Base-by-base conservation (phyloP, 768 basidiomycete genomes). In the Phlebiopsis gigantea region DNA sequence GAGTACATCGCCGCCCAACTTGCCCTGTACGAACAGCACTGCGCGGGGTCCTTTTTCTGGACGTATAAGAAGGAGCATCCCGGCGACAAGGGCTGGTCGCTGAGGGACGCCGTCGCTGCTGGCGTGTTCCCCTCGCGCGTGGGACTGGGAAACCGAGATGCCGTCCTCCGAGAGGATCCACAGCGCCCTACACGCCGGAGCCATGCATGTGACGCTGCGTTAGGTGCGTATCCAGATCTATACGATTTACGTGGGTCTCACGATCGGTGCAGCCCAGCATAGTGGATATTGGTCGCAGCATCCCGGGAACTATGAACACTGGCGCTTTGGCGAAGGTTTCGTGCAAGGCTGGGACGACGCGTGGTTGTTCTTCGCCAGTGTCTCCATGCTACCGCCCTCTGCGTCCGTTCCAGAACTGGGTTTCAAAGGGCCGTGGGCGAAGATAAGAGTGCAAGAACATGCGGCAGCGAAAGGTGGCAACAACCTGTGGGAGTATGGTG, bases 1-100 rank as follows among this genome's bases (percentile, higher is more conserved):
- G 71, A 67, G 14, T 93, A 81, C 57, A 74, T 87, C 4, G 66
- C 74, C 17, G 85, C 89, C 3, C 83, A 93, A 67, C 69, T 91
- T 47, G 77, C 75, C 19, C 62, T 88, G 39, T 92, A 80, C 58
- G 88, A 90, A 56, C 67, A 70, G 46, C 62, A 71, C 31, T 86
- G 88, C 57, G 82, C 79, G 0, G 91, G 91, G 4, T 88, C 81
- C 79, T 93, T 85, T 72, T 93, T 88, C 66, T 91, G 91, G 91
- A 90, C 88, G 34, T 87, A 83, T 65, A 90, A 84, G 74, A 90
- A 91, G 68, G 77, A 83, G 49, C 66, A 71, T 4, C 68, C 66
- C 3, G 83, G 84, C 54, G 90, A 93, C 71, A 77, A 72, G 4
- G 90, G 90, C 0, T 92, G 90, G 91, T 81, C 81, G 26, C 79